Conservation (phyloP, 1,139 yeast species). For the Suzukiozyma palmioleophila region DNA sequence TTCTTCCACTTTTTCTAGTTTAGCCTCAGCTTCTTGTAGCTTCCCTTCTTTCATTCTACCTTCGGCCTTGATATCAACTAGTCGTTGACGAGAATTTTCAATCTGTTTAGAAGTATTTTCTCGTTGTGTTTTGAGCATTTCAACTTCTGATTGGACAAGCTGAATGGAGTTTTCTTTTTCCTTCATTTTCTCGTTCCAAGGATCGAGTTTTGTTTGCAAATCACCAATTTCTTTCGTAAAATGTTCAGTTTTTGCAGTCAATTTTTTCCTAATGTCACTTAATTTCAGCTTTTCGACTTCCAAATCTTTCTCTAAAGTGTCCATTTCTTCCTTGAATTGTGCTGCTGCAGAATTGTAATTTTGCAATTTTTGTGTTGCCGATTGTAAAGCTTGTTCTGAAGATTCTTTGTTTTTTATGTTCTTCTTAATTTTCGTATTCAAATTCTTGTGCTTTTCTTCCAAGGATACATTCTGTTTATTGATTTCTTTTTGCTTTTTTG, state of each 20-base stretch:
- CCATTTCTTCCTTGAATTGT: slow-evolving; percentile 39
- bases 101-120: slow-evolving; percentile 42
- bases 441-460: slow-evolving; percentile 71
- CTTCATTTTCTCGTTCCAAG: slow-evolving; percentile 74
- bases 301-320: slow-evolving; percentile 42
- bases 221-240: slow-evolving; percentile 60
- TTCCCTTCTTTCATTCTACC: slow-evolving; percentile 53
- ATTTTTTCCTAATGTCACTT: slow-evolving; percentile 57
- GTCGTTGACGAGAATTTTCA: slow-evolving; percentile 41
- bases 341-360: slow-evolving; percentile 41
- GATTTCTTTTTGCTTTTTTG: slow-evolving; percentile 39
- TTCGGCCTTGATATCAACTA: slow-evolving; percentile 45
- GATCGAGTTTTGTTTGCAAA: slow-evolving; percentile 67
- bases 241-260: slow-evolving; percentile 70
- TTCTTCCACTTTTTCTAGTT: slow-evolving; percentile 45
- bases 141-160: slow-evolving; percentile 61
- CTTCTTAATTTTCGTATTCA: slow-evolving; percentile 57
- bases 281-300: slow-evolving; percentile 51
- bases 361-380: slow-evolving; percentile 45
- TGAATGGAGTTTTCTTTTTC: slow-evolving; percentile 63
- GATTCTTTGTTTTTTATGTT: slow-evolving; percentile 45
- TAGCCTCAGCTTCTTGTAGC: slow-evolving; percentile 33
- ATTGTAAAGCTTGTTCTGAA: slow-evolving; percentile 32
- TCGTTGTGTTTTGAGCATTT: slow-evolving; percentile 51
- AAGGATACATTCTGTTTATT: slow-evolving; percentile 55